Conservation (phyloP, 768 basidiomycete genomes). For the Pleurotus sapidus region DNA sequence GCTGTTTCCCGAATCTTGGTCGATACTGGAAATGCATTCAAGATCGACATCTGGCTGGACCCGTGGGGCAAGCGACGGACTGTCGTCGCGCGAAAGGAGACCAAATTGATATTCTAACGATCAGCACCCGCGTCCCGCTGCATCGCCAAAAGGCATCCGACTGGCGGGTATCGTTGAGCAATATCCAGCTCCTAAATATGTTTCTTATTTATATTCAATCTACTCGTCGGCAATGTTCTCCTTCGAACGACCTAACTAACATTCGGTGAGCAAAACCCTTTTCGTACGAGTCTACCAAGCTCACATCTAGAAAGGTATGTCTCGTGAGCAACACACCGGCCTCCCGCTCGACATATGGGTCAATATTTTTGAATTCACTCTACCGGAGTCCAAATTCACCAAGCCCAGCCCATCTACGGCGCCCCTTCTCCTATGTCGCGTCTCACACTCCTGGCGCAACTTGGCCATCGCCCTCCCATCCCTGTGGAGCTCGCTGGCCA, state of each 20-base stretch:
- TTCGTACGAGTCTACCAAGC: too few species aligned
- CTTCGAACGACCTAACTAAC: not conserved
- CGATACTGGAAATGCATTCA: slow-evolving; percentile 38
- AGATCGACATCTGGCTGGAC: slow-evolving; percentile 73
- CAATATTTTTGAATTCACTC: slow-evolving; percentile 27
- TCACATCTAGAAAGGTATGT: too few species aligned
- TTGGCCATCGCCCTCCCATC: slow-evolving; percentile 32
- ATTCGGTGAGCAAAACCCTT: too few species aligned
- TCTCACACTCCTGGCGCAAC: slow-evolving; percentile 40
- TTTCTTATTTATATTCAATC: not conserved
- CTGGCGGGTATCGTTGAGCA: too few species aligned
- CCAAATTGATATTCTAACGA: too few species aligned
- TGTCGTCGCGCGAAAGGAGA: slow-evolving; percentile 47
- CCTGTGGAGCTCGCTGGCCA: slow-evolving; percentile 37
- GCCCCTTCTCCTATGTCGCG: slow-evolving; percentile 35
- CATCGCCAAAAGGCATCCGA: too few species aligned
- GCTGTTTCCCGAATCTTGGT: slow-evolving; percentile 59
- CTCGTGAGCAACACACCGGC: too few species aligned
- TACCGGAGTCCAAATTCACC: slow-evolving; percentile 14
- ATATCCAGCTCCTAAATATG: too few species aligned
- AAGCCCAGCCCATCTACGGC: slow-evolving; percentile 15
- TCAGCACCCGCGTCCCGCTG: too few species aligned
- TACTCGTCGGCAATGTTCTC: not conserved
- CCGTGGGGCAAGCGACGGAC: slow-evolving; percentile 76
- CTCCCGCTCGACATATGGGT: slow-evolving; percentile 27